Evolutionary conservation across 306 rosid species (phyloP).

Genomic region (Vachellia collinsii): DNA sequence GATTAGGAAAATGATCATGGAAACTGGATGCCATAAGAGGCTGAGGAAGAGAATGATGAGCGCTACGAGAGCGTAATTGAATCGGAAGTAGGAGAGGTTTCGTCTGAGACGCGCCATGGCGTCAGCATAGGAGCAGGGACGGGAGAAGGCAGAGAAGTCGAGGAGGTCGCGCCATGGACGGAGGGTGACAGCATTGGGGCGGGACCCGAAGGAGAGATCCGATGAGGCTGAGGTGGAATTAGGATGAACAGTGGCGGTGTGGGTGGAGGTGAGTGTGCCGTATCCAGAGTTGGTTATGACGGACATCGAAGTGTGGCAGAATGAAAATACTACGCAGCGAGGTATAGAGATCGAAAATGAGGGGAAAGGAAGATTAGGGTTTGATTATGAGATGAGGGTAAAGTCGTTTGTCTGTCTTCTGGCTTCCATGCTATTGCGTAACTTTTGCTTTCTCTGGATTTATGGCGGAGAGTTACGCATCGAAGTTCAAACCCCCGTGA

Average conservation of each 20-base stretch:
- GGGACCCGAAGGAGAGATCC: background rate
- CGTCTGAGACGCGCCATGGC: constrained; percentile 24
- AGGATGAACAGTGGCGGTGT: background rate
- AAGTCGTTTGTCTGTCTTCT: background rate
- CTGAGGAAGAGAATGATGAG: constrained; percentile 23
- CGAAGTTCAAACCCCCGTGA: too few species aligned
- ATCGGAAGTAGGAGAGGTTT: constrained; percentile 22
- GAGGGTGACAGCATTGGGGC: constrained; percentile 6
- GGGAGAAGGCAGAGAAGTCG: constrained; percentile 12
- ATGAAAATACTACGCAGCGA: background rate
- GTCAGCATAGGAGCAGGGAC: constrained; percentile 11
- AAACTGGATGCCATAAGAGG: constrained; percentile 23
- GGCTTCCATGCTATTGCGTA: background rate
- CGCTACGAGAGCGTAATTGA: background rate
- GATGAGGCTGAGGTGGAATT: background rate
- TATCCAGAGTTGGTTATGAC: background rate
- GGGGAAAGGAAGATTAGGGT: background rate
- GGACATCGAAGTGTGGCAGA: background rate
- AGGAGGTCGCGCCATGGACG: constrained; percentile 19
- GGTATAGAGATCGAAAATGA: background rate
- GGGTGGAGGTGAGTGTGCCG: background rate
- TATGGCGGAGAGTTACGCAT: too few species aligned
- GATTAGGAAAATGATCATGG: constrained; percentile 20
- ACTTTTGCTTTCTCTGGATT: too few species aligned
- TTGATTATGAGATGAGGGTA: background rate